Evolutionary conservation across 495 filamentous ascomycete genomes (phyloP).

Genomic region (Melanomma pulvis-pyrius): DNA sequence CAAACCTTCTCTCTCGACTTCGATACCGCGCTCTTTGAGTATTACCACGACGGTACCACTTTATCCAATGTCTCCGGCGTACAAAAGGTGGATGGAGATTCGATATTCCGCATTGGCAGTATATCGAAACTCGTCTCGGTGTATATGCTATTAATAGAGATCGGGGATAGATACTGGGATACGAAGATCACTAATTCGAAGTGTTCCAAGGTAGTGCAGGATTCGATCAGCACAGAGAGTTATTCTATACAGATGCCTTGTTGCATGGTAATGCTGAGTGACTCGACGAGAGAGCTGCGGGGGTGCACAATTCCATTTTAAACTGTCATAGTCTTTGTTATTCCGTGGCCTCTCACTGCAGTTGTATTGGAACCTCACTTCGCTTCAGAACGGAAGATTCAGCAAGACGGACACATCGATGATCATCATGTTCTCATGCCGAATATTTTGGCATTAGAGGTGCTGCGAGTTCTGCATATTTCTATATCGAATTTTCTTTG

Average conservation of each 20-base stretch:
- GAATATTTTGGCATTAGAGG: not conserved
- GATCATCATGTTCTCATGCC: not conserved
- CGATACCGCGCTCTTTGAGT: constrained; percentile 36
- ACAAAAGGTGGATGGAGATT: constrained; percentile 47
- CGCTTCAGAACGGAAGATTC: not conserved
- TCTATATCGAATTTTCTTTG: not conserved
- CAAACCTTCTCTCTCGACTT: constrained; percentile 20
- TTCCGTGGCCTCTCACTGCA: not conserved
- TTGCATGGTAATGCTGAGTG: not conserved
- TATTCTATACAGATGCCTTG: too few species aligned
- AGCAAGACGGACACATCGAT: not conserved
- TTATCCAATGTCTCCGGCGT: constrained; percentile 40
- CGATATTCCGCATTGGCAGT: constrained; percentile 54
- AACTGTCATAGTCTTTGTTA: not conserved
- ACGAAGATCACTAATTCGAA: constrained; percentile 35
- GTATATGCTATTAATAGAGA: constrained; percentile 51
- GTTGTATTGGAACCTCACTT: not conserved
- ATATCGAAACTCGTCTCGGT: constrained; percentile 56
- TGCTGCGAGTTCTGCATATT: not conserved
- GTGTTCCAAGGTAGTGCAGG: not conserved
- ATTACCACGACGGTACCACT: constrained; percentile 33
- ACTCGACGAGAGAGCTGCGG: not conserved
- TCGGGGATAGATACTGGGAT: constrained; percentile 45
- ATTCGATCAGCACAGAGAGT: not conserved
- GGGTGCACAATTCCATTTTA: not conserved